Conservation (phyloP, 176 grass and related monocot genomes). For the Themeda triandra region DNA sequence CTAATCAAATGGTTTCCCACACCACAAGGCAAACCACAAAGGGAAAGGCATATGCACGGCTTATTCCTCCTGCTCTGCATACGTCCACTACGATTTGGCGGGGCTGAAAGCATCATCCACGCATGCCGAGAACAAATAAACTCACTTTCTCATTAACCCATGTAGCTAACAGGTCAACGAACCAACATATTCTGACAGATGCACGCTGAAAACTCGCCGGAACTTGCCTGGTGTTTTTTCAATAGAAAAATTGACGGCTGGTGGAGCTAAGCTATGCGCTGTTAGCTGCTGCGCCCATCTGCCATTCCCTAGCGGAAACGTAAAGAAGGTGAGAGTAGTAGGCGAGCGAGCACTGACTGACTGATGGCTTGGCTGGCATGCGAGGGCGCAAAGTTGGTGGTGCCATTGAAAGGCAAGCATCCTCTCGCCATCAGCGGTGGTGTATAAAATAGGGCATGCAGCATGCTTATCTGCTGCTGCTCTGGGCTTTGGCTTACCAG, state of each 20-base stretch:
- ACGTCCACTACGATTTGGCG: not conserved
- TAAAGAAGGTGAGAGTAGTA: slow-evolving; percentile 35
- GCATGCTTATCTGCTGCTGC: not conserved
- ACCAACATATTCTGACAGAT: not conserved
- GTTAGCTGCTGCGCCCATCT: not conserved
- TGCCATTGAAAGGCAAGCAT: slow-evolving; percentile 27
- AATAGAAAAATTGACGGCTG: not conserved
- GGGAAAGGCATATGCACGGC: slow-evolving; percentile 2
- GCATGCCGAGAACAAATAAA: not conserved
- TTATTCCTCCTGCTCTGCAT: not conserved
- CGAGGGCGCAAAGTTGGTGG: slow-evolving; percentile 7
- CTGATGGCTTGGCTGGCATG: no score
- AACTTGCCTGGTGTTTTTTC: not conserved
- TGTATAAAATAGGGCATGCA: not conserved
- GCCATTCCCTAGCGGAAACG: slow-evolving; percentile 34
- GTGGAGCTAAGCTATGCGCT: not conserved
- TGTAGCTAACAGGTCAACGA: not conserved
- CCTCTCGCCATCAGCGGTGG: not conserved
- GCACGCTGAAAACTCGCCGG: not conserved
- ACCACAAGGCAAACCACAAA: not conserved
- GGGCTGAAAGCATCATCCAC: not conserved
- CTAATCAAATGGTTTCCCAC: not conserved
- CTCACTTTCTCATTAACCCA: not conserved
- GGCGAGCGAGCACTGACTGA: slow-evolving; percentile 33
- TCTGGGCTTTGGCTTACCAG: not conserved